Percentiles rank a stretch among this genome's conserved stretches.
phyloP scores from a whole-genome alignment of 2,329 filamentous ascomycete genomes.

The Penicillium concentricum region DNA sequence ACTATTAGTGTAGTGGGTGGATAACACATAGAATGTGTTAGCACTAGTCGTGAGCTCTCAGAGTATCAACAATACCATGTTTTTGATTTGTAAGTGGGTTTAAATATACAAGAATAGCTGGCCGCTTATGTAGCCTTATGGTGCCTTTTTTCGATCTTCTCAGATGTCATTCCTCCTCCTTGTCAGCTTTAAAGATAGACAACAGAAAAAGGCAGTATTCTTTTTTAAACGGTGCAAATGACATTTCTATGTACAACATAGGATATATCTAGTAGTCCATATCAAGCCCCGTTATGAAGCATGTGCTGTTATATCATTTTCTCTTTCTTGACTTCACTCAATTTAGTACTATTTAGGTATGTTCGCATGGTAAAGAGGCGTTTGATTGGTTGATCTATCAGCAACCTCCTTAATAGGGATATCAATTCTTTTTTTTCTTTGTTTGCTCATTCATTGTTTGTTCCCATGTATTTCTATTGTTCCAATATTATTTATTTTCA shows the following conservation, averaged over 20 bases:
- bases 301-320: neutral
- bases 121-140: too few species aligned
- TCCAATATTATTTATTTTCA: neutral
- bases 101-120: too few species aligned
- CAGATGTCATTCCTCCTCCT: too few species aligned
- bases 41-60: neutral
- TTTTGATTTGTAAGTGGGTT: neutral
- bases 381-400: neutral
- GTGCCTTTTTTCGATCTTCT: too few species aligned
- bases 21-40: neutral
- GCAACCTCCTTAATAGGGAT: neutral
- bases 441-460: neutral
- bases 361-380: neutral
- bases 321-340: neutral
- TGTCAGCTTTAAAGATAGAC: too few species aligned
- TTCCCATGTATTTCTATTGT: neutral
- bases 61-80: too few species aligned
- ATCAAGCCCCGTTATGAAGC: neutral
- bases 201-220: too few species aligned
- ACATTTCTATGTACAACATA: too few species aligned
- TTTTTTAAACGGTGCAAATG: too few species aligned
- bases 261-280: neutral
- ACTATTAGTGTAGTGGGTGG: neutral
- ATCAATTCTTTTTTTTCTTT: neutral
- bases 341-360: too few species aligned